Evolutionary conservation across 257 asterid species (phyloP).

Genomic region (Plectranthus barbatus): DNA sequence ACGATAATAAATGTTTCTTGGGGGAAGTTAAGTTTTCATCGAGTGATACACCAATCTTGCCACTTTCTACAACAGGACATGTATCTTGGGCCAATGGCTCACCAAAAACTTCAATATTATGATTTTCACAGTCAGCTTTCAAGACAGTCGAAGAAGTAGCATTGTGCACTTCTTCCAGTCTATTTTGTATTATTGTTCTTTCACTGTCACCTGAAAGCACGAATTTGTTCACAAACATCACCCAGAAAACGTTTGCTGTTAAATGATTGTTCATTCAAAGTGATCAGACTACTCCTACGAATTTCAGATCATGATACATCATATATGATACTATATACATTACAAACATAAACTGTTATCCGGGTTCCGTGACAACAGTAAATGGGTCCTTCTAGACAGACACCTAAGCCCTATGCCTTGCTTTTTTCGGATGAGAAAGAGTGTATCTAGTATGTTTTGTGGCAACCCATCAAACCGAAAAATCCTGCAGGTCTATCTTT

Average conservation of each 20-base stretch:
- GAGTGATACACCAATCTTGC: slow-evolving; percentile 13
- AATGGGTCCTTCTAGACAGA: too few species aligned
- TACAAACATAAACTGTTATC: background rate
- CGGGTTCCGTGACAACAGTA: background rate
- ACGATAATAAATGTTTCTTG: slow-evolving; percentile 29
- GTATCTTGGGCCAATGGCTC: slow-evolving; percentile 14
- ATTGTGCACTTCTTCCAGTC: slow-evolving; percentile 17
- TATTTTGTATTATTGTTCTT: slow-evolving; percentile 21
- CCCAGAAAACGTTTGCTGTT: background rate
- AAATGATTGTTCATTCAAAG: background rate
- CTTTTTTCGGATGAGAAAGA: too few species aligned
- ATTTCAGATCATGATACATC: background rate
- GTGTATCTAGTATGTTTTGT: too few species aligned
- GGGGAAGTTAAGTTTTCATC: slow-evolving; percentile 18
- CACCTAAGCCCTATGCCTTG: too few species aligned
- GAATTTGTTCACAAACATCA: slow-evolving; percentile 7
- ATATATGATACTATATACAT: background rate
- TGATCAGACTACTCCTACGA: background rate
- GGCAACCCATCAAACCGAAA: too few species aligned
- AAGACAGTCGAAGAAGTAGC: slow-evolving; percentile 21
- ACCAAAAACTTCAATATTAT: slow-evolving; percentile 16
- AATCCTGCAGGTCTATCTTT: too few species aligned
- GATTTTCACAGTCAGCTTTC: slow-evolving; percentile 17
- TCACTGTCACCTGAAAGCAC: slow-evolving; percentile 24
- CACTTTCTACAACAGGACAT: slow-evolving; percentile 11